Conservation (phyloP, 305 asterid genomes). For the Plantago rigida region DNA sequence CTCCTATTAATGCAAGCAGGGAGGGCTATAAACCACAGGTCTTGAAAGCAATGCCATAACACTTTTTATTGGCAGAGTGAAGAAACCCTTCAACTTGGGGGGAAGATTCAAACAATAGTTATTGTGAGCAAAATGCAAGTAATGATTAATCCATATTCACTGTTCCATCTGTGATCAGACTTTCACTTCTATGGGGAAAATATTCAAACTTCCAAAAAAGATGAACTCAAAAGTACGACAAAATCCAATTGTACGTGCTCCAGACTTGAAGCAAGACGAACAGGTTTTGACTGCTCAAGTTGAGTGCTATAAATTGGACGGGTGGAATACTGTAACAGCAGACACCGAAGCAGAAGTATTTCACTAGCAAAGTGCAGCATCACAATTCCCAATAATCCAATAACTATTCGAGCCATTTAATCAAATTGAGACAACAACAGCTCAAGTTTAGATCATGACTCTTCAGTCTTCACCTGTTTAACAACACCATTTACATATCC, state of each 20-base stretch:
- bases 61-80: conserved; percentile 8
- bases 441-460: no score
- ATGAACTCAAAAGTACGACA: conserved; percentile 1
- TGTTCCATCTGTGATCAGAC: conserved; percentile 17
- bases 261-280: not conserved
- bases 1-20: not conserved
- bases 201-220: not conserved
- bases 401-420: no score
- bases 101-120: no score
- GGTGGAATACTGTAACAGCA: not conserved
- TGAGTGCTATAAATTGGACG: not conserved
- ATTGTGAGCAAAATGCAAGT: not conserved
- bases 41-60: conserved; percentile 3
- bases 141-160: conserved; percentile 4
- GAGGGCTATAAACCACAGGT: conserved; percentile 5
- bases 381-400: no score
- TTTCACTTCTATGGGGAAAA: not conserved
- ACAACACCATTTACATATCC: no score
- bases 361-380: no score
- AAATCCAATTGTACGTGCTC: not conserved
- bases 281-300: not conserved
- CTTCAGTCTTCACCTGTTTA: no score
- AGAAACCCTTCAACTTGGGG: not conserved
- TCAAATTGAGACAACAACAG: no score
- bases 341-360: no score